A percentile compares a stretch with the other conserved stretches of the same genome.
Evolutionary conservation across 2,329 filamentous ascomycete species (phyloP).

Genomic region (Ophiocordyceps robertsii): DNA sequence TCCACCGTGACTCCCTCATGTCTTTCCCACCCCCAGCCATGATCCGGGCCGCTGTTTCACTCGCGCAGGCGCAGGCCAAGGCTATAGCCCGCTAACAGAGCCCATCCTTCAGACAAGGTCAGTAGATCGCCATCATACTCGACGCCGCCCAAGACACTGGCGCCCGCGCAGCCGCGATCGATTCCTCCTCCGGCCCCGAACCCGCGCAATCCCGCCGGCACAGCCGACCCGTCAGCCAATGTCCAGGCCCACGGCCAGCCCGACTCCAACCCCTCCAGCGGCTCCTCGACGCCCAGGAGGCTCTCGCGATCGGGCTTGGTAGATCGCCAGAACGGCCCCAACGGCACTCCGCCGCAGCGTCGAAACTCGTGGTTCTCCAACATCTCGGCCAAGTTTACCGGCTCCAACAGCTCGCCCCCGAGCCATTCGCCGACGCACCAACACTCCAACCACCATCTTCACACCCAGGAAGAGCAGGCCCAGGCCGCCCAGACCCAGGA

Average conservation of each 20-base stretch:
- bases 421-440: slow-evolving; percentile 12
- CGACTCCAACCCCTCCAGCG: slow-evolving; percentile 12
- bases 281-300: slow-evolving; percentile 10
- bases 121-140: slow-evolving; percentile 13
- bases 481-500: slow-evolving; percentile 2
- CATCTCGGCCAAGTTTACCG: slow-evolving; percentile 84
- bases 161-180: slow-evolving; percentile 17
- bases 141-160: slow-evolving; percentile 10
- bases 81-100: not conserved
- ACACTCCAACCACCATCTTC: slow-evolving; percentile 3
- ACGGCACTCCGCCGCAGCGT: slow-evolving; percentile 28
- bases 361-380: slow-evolving; percentile 87
- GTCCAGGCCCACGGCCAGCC: slow-evolving; percentile 5
- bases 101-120: slow-evolving; percentile 13
- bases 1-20: not conserved
- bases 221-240: slow-evolving; percentile 9
- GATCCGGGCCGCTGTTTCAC: too few species aligned
- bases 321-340: slow-evolving; percentile 15
- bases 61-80: not conserved
- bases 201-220: slow-evolving; percentile 12
- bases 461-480: slow-evolving; percentile 5
- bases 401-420: slow-evolving; percentile 19
- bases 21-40: too few species aligned
- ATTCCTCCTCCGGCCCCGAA: slow-evolving; percentile 16
- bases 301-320: slow-evolving; percentile 20